Evolutionary conservation across 371 early-diverging fungal species (phyloP), one percentile per base, ranked within the genome.

Genomic region (Rhizomucor miehei): DNA sequence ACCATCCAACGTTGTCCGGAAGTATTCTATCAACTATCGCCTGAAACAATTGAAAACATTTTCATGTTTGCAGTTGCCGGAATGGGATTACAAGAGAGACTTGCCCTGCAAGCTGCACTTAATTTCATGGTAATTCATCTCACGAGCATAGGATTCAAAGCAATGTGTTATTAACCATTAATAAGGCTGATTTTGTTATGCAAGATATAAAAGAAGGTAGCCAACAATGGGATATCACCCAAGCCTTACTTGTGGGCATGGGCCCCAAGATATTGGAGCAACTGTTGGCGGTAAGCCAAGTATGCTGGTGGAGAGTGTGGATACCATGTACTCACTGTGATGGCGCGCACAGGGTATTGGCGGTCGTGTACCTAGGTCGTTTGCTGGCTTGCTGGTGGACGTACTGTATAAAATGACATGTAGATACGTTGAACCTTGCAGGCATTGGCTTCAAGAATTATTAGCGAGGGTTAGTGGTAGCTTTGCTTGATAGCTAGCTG

Each of bases 311-410:
- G 29, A 29, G 5, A 29, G 3, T 8, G 8, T 8, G 8, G 29
- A 29, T 29, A 29, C 3, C 5, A 29, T 29, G 29, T 29, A 29
- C 8, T 29, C 8, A 29, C 8, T 29, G 3, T 5, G 29, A 29
- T 5, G 8, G 8, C 29, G n/a, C n/a, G n/a, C 8, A 25, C 51
- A 82, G 85, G 88, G 83, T 21, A 78, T 89, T 51, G 90, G 89
- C 29, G 90, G 89, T 34, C 75, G 71, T 47, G 81, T 85, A 11
- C 90, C 90, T 35, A 68, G 90, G 40, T 88, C 89, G 13, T 80
- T 86, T 63, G 73, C 82, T 29, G 74, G 79, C 4, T 82, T 78
- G 11, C 55, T 88, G 47, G 65, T 84, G 8, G 86, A 85, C 62
- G 73, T 85, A 5, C 48, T 89, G 51, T 87, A 79, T 56, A 83